Evolutionary conservation across 108 stramenopile species (phyloP), one percentile per base, ranked within the genome.

Genomic region (Fragilariopsis cylindrus): DNA sequence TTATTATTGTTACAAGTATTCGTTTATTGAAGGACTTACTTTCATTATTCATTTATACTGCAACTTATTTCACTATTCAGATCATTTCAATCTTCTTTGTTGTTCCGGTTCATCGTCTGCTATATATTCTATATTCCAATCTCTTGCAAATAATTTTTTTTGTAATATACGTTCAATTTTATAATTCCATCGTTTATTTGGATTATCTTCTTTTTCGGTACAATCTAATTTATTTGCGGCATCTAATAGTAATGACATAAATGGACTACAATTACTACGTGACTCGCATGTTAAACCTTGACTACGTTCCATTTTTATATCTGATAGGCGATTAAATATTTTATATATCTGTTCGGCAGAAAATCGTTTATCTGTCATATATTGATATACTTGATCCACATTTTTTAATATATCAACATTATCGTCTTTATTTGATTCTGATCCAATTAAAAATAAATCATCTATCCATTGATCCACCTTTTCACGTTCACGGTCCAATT

Each of bases 111-210:
- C 74, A 42, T 73, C 76, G 4, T 71, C 76, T 19, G 65, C 72
- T 18, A 82, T 76, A 39, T 82, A 57, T 4, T 82, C 76, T 53
- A 86, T 82, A 45, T 68, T 68, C 79, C 79, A 86, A 40, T 80
- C 81, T 65, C 76, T 65, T n/a, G 85, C 85, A 75, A 86, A 82
- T 40, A 86, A 45, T 44, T 77, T 85, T 42, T 72, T 77, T 55
- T 86, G 82, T 65, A 92, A 71, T 21, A 81, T 78, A 42, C 87
- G 70, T 60, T 92, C 92, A 3, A 92, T 88, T 19, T 84, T 80
- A 60, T 82, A 79, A 68, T 82, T 87, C 92, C 92, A 92, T 48
- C 92, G 82, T 64, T 90, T 92, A 76, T 92, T 92, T 30, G 92
- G 89, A 72, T 92, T 92, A 13, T 92, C 85, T 19, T 87, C 76